Base-by-base conservation (phyloP, 139 green algal genomes). In the Eudorina sp. region DNA sequence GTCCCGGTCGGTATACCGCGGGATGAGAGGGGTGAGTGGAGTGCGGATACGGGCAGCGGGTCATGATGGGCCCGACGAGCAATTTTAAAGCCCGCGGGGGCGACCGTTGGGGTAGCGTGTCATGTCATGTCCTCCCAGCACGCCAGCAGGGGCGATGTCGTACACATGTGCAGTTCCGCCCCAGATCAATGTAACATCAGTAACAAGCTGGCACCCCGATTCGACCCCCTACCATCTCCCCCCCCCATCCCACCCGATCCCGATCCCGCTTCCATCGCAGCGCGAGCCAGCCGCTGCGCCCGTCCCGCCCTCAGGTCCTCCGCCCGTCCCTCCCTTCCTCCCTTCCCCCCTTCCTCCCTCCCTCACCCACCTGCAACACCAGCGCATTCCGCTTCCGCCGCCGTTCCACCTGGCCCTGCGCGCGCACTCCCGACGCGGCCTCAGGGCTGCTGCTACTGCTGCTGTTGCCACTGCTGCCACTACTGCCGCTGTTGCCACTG, bases 341-440 rank as follows among this genome's bases (percentile, higher is more conserved):
- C n/a, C n/a, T n/a, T n/a, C n/a, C n/a, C n/a, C n/a, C n/a, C n/a
- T n/a, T n/a, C n/a, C n/a, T n/a, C n/a, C n/a, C n/a, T n/a, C n/a
- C n/a, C n/a, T n/a, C n/a, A n/a, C 43, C 3, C 79, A 86, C 79
- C 79, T 86, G 41, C 27, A 86, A 34, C 18, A 76, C 16, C 2
- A 46, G 58, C 3, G 60, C 60, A 60, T 86, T 86, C 60, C 79
- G 79, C 21, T 19, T 46, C n/a, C 41, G 60, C 23, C 79, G 79
- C 79, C 51, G 36, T 18, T 53, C 53, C 73, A 21, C 38, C 40
- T 46, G 7, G 72, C 72, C 51, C 74, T 21, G 51, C 38, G 4
- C 48, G 41, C 0, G 14, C 79, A 36, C 16, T 45, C n/a, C n/a
- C n/a, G n/a, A n/a, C n/a, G n/a, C n/a, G n/a, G n/a, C n/a, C n/a